These are phyloP conservation scores for Clonostachys chloroleuca DNA, from an alignment of 2,329 filamentous ascomycete genomes.

Conservation along the genomic window DNA sequence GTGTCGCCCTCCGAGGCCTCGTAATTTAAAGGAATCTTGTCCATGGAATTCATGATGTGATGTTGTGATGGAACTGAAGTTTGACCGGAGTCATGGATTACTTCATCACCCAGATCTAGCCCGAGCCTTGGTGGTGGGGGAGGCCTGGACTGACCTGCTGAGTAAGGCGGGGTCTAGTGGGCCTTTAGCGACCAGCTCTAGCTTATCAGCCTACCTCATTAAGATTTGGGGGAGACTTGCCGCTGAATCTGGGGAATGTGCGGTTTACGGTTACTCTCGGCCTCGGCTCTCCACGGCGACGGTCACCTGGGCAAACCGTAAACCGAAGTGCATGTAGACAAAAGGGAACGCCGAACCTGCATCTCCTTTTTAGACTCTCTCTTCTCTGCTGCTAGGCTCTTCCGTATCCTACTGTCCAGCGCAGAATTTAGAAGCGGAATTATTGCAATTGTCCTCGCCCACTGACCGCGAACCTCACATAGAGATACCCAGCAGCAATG, in stretches of 20 bases:
- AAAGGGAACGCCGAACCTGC: background rate
- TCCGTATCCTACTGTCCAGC: background rate
- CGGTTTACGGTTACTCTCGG: conserved; percentile 4
- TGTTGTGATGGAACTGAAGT: background rate
- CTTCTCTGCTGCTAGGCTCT: background rate
- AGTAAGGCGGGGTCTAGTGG: conserved; percentile 1
- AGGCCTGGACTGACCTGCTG: background rate
- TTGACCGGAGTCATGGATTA: background rate
- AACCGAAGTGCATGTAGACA: background rate
- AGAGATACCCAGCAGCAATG: conserved; percentile 26
- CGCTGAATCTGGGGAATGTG: too few species aligned
- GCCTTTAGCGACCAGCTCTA: too few species aligned
- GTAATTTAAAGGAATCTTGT: conserved; percentile 69
- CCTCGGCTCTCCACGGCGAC: conserved; percentile 30
- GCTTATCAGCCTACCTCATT: too few species aligned
- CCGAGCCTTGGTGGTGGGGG: too few species aligned
- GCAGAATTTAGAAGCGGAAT: too few species aligned
- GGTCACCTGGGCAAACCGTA: background rate
- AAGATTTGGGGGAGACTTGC: too few species aligned
- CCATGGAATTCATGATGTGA: conserved; percentile 28
- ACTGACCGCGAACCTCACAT: too few species aligned
- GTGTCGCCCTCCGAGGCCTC: conserved; percentile 71
- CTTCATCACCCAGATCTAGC: too few species aligned
- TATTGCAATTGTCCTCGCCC: too few species aligned
- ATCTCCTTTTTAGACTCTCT: background rate